Evolutionary conservation across 495 filamentous ascomycete genomes (phyloP).

Genomic region (Copromyces sp.): DNA sequence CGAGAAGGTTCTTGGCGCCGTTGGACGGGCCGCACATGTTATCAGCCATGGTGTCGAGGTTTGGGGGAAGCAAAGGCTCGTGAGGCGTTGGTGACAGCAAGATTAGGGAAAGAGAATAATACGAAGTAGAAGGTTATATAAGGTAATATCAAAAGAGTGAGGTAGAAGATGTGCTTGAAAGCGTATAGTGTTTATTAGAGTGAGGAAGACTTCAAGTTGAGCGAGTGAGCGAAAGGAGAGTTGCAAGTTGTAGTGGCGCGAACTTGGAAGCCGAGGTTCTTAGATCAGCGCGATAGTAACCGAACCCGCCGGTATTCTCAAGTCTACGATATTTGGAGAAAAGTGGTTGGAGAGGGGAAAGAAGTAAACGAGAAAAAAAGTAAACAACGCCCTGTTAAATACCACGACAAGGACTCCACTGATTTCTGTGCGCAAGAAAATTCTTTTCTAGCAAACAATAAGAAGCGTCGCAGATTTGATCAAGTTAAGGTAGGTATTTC

Average conservation of each 20-base stretch:
- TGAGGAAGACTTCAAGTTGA: neutral
- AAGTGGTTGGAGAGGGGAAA: neutral
- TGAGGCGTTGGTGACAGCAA: neutral
- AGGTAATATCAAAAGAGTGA: neutral
- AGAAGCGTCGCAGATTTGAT: neutral
- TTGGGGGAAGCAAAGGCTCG: conserved; percentile 1
- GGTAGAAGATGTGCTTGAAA: neutral
- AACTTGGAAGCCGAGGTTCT: neutral
- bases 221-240: neutral
- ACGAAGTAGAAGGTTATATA: neutral
- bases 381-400: neutral
- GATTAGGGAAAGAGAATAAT: neutral
- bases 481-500: neutral
- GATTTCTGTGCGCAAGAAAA: neutral
- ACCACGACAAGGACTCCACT: neutral
- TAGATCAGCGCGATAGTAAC: neutral
- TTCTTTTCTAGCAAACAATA: neutral
- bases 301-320: neutral
- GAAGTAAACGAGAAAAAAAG: neutral
- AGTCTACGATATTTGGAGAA: neutral
- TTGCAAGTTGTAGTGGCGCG: neutral
- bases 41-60: conserved; percentile 54
- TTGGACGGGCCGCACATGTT: conserved; percentile 84
- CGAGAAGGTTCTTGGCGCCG: conserved; percentile 72
- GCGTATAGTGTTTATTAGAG: conserved; percentile 2